phyloP scores from a whole-genome alignment of 2,329 filamentous ascomycete species.

The Hypoxylon rubiginosum region DNA sequence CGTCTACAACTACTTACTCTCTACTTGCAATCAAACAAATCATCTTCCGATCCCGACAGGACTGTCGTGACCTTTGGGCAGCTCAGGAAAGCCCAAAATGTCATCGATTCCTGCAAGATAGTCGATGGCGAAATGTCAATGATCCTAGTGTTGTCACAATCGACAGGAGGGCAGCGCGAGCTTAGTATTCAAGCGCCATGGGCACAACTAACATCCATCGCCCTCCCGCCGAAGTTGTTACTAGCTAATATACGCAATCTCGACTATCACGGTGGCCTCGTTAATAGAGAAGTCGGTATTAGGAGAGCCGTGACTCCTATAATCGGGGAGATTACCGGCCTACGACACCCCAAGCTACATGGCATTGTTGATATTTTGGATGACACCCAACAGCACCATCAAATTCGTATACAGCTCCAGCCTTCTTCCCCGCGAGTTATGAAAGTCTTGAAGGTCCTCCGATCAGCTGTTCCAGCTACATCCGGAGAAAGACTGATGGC shows the following conservation, averaged over 20 bases:
- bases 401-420: conserved; percentile 75
- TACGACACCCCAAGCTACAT: conserved; percentile 69
- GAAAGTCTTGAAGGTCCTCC: conserved; percentile 72
- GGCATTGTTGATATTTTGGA: conserved; percentile 78
- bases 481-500: conserved; percentile 73
- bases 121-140: conserved; percentile 75
- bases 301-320: conserved; percentile 62
- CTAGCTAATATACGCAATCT: conserved; percentile 72
- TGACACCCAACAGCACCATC: conserved; percentile 70
- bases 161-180: conserved; percentile 72
- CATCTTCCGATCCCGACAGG: conserved; percentile 52
- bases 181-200: conserved; percentile 82
- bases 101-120: conserved; percentile 80
- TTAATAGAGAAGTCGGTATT: conserved; percentile 65
- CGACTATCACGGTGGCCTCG: conserved; percentile 66
- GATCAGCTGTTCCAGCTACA: conserved; percentile 72
- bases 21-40: conserved; percentile 60
- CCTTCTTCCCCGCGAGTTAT: conserved; percentile 73
- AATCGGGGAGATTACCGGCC: conserved; percentile 63
- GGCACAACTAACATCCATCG: conserved; percentile 77
- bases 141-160: conserved; percentile 77
- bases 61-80: conserved; percentile 63
- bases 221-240: conserved; percentile 69
- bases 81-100: conserved; percentile 72
- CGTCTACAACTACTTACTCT: conserved; percentile 77